Conservation (phyloP, 2,329 filamentous ascomycete genomes). For the Nothophaeocryptopus gaeumannii region DNA sequence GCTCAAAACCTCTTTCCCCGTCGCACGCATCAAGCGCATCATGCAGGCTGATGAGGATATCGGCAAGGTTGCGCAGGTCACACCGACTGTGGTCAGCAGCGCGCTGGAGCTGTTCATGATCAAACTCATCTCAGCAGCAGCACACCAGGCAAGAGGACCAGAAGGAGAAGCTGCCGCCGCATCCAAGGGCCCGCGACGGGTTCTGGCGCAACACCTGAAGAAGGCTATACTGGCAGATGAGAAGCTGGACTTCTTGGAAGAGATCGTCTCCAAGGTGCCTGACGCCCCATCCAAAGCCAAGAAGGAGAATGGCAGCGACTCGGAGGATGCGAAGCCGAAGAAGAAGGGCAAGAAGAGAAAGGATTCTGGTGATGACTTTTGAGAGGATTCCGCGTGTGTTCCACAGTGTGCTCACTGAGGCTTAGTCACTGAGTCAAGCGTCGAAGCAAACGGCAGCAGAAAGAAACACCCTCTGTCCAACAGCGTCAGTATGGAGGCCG, state of each 20-base stretch:
- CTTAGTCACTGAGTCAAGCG: too few species aligned
- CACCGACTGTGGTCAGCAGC: slow-evolving; percentile 82
- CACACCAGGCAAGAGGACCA: slow-evolving; percentile 66
- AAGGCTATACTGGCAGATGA: slow-evolving; percentile 82
- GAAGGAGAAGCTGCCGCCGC: slow-evolving; percentile 14
- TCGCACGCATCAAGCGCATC: slow-evolving; percentile 95
- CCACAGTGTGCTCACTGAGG: too few species aligned
- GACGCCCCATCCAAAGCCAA: slow-evolving; percentile 55
- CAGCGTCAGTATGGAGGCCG: too few species aligned
- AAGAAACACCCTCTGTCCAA: too few species aligned
- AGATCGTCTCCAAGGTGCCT: slow-evolving; percentile 83
- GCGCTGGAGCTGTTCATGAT: slow-evolving; percentile 98
- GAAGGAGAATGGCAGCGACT: slow-evolving; percentile 34
- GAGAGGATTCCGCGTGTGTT: slow-evolving; percentile 1
- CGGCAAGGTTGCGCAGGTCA: slow-evolving; percentile 96
- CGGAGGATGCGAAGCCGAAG: slow-evolving; percentile 27
- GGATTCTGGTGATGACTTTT: slow-evolving; percentile 30
- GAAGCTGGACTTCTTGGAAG: slow-evolving; percentile 88
- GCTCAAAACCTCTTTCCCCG: slow-evolving; percentile 93
- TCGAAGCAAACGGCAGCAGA: too few species aligned
- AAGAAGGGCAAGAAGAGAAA: slow-evolving; percentile 28
- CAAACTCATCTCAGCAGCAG: slow-evolving; percentile 82
- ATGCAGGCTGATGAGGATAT: slow-evolving; percentile 99
- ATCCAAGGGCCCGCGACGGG: slow-evolving; percentile 65
- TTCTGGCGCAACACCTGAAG: slow-evolving; percentile 88